Evolutionary conservation across 2,329 filamentous ascomycete genomes (phyloP), one percentile per base, ranked within the genome.

Genomic region (Apiospora malaysiana): DNA sequence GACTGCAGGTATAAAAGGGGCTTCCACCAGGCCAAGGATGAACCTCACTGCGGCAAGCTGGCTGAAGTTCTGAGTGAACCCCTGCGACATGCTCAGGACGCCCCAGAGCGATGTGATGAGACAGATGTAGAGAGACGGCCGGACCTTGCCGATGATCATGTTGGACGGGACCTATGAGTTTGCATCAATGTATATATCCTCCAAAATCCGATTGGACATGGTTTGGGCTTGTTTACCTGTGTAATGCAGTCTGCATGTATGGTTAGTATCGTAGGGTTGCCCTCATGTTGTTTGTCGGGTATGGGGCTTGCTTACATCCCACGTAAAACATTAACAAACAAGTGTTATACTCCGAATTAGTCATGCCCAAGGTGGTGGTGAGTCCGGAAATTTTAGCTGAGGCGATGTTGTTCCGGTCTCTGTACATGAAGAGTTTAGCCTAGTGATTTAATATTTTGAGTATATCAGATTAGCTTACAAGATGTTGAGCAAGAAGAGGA

Each of bases 61-160:
- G 21, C 65, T 49, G 23, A 74, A 76, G 66, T 73, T 75, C n/a
- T 76, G 72, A 0, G 80, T 79, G 1, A 81, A 75, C 9, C 79
- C 80, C 70, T 81, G 78, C 68, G 76, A 79, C 45, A 80, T 75
- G 3, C 75, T 76, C 1, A 78, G 73, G 2, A 80, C 14, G 6
- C 80, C 80, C 75, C 73, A 75, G 3, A 72, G 25, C 14, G 71
- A 75, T 16, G 74, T 74, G 23, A 73, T 68, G 1, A 74, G 51
- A 25, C 73, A 74, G n/a, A 76, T 75, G 68, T 79, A 78, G 21
- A 74, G 71, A 5, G 73, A 73, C 4, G 77, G 77, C 27, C 73
- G 71, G 21, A 76, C 73, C 42, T 74, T 72, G 3, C 73, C 72
- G 51, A 75, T 72, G 40, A 75, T 73, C 47, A 75, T 68, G 56